These are phyloP conservation scores for Tuber microsphaerosporum DNA, from an alignment of 495 filamentous ascomycete genomes.

Conservation along the genomic window DNA sequence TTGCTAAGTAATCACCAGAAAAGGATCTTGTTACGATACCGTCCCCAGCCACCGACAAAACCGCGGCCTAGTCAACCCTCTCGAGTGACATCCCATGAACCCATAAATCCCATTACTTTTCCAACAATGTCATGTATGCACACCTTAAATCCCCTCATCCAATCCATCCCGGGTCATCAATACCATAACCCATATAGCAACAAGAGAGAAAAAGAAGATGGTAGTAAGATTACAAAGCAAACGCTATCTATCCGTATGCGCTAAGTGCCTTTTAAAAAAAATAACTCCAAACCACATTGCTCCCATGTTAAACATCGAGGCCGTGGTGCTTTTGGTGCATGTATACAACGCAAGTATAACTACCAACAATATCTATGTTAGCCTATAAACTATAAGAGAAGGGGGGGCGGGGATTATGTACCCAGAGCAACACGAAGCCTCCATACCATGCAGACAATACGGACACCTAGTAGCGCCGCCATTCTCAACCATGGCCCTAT, in stretches of 20 bases:
- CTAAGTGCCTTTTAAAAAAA: not conserved
- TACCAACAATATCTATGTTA: conserved; percentile 18
- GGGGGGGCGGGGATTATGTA: conserved; percentile 45
- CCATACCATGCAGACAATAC: conserved; percentile 75
- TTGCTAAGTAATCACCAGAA: not conserved
- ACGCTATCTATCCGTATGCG: not conserved
- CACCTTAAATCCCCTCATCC: not conserved
- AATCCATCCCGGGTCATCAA: not conserved
- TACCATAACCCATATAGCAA: not conserved
- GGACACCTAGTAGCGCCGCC: conserved; percentile 58
- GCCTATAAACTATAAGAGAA: not conserved
- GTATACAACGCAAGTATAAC: conserved; percentile 40
- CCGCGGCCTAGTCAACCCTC: not conserved
- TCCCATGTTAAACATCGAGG: not conserved
- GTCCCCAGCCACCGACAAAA: not conserved
- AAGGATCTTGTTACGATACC: not conserved
- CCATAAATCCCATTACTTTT: not conserved
- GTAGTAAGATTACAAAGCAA: not conserved
- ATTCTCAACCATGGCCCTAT: conserved; percentile 62
- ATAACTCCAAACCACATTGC: not conserved
- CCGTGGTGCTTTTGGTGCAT: conserved; percentile 41
- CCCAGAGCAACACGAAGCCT: conserved; percentile 61
- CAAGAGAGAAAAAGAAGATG: not conserved
- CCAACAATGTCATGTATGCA: not conserved
- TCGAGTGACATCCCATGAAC: not conserved